Conservation (phyloP, 1,139 yeast species). For the Magnusiomyces starmeri region DNA sequence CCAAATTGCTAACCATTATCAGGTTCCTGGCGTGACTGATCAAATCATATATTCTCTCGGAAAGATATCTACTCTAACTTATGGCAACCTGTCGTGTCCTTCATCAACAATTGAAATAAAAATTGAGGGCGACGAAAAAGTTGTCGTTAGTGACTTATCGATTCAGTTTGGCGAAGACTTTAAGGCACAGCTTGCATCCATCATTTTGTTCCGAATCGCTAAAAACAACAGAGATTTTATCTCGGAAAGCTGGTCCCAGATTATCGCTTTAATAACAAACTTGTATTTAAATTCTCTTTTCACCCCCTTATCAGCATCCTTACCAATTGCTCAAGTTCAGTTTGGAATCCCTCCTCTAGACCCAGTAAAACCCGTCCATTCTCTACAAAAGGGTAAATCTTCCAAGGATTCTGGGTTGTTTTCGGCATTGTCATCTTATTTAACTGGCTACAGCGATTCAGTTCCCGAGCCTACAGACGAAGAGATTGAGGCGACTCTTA, state of each 20-base stretch:
- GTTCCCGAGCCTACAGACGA: conserved; percentile 88
- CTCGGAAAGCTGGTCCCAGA: conserved; percentile 48
- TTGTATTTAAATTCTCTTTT: conserved; percentile 69
- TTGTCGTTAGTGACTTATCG: conserved; percentile 72
- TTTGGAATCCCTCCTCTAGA: conserved; percentile 38
- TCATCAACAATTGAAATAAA: conserved; percentile 36
- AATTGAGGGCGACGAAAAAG: conserved; percentile 40
- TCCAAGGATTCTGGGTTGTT: conserved; percentile 68
- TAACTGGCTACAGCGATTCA: conserved; percentile 81
- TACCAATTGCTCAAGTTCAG: conserved; percentile 44
- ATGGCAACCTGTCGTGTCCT: conserved; percentile 37
- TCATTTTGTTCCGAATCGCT: conserved; percentile 73
- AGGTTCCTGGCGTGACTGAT: conserved; percentile 52
- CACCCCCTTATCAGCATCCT: conserved; percentile 31
- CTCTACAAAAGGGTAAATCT: conserved; percentile 53
- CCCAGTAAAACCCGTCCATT: conserved; percentile 56
- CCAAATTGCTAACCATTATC: conserved; percentile 60
- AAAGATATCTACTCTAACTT: conserved; percentile 43
- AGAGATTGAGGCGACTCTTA: conserved; percentile 78
- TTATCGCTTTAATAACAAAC: conserved; percentile 53
- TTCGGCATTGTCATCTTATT: conserved; percentile 83
- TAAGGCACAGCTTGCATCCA: conserved; percentile 84
- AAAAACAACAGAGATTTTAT: background rate
- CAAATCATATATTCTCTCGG: conserved; percentile 57
- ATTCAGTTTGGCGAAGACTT: conserved; percentile 84